Conservation (phyloP, 352 stramenopile genomes). For the Globisporangium yorkense region DNA sequence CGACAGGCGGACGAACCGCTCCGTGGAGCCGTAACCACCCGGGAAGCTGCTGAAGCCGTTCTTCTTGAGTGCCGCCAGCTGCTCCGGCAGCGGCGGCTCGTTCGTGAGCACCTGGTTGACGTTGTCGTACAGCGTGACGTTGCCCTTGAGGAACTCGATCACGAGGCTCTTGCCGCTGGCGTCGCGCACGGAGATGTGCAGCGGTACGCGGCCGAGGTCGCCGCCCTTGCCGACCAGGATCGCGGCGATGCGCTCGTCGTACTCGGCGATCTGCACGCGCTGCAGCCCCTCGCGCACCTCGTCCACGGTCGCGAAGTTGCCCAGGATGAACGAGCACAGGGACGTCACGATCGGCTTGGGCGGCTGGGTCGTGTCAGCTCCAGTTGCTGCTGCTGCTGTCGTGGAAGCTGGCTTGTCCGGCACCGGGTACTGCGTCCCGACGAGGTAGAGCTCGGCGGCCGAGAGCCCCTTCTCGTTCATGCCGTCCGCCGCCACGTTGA, state of each 20-base stretch:
- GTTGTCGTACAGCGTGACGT: conserved; percentile 55
- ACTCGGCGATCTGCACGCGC: conserved; percentile 49
- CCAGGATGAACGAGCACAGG: conserved; percentile 62
- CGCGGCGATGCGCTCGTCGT: conserved; percentile 30
- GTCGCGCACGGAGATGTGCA: conserved; percentile 68
- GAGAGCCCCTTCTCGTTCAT: conserved; percentile 52
- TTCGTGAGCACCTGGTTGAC: conserved; percentile 64
- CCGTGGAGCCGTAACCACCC: conserved; percentile 44
- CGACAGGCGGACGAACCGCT: conserved; percentile 61
- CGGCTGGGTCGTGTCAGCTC: conserved; percentile 5
- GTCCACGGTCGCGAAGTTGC: conserved; percentile 57
- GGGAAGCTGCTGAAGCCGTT: conserved; percentile 27
- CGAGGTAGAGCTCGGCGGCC: conserved; percentile 40
- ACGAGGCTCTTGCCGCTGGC: conserved; percentile 54
- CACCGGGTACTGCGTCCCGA: conserved; percentile 41
- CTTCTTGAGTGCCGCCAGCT: conserved; percentile 26
- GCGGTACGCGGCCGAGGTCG: conserved; percentile 25
- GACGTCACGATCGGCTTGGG: conserved; percentile 51
- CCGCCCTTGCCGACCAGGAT: conserved; percentile 15
- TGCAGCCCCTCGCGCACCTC: conserved; percentile 47
- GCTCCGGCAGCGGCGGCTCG: conserved; percentile 46
- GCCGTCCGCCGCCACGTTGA: conserved; percentile 49
- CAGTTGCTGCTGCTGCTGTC: conserved; percentile 1
- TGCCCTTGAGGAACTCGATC: conserved; percentile 61
- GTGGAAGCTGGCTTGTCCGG: conserved; percentile 9